These are phyloP conservation scores for Gracilaria gracilis DNA, from an alignment of 23 red algal species.

Conservation along the genomic window DNA sequence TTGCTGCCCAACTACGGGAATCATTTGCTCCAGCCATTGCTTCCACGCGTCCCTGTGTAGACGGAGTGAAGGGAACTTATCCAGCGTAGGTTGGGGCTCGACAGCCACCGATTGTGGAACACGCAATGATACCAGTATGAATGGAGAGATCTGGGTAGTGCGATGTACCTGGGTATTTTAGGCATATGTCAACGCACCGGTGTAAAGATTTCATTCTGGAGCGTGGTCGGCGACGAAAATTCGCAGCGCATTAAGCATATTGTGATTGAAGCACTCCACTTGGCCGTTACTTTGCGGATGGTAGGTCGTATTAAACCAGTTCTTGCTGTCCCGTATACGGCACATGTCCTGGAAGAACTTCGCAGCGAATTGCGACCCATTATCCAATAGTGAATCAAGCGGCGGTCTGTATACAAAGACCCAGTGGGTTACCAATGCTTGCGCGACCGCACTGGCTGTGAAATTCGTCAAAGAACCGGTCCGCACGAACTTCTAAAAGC, in stretches of 20 bases:
- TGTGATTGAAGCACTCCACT: slow-evolving; percentile 35
- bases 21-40: neutral
- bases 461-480: neutral
- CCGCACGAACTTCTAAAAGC: neutral
- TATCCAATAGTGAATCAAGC: too few species aligned
- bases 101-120: neutral
- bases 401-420: slow-evolving; percentile 19
- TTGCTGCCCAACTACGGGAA: neutral
- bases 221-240: slow-evolving; percentile 34
- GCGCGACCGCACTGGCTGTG: neutral
- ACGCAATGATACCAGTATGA: slow-evolving; percentile 17
- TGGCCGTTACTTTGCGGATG: slow-evolving; percentile 52
- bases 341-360: slow-evolving; percentile 42
- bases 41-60: neutral
- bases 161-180: slow-evolving; percentile 56
- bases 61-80: neutral
- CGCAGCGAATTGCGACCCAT: slow-evolving; percentile 23
- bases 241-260: neutral
- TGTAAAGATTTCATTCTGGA: slow-evolving; percentile 27
- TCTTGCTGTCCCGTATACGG: neutral
- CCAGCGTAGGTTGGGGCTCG: neutral
- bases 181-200: slow-evolving; percentile 7
- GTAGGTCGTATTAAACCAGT: slow-evolving; percentile 36
- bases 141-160: slow-evolving; percentile 11
- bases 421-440: slow-evolving; percentile 8